A percentile compares a stretch with the other conserved stretches of the same genome.
Evolutionary conservation across 148 eudicot genomes (phyloP).

Genomic region (Vaccinium vitisidaea): DNA sequence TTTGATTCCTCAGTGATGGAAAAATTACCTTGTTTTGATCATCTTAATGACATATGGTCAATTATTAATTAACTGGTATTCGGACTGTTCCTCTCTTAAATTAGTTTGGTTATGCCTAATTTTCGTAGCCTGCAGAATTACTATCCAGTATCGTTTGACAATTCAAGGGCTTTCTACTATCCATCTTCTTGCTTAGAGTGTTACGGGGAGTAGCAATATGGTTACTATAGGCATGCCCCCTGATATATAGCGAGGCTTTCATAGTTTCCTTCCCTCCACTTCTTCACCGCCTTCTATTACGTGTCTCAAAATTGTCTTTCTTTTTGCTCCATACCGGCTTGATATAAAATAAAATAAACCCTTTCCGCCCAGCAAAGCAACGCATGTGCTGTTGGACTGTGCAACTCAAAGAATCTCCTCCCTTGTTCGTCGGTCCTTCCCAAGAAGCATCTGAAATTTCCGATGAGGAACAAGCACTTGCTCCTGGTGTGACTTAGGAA

Average conservation of each 20-base stretch:
- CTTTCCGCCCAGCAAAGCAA: not conserved
- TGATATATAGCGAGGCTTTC: not conserved
- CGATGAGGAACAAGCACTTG: not conserved
- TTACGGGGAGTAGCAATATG: not conserved
- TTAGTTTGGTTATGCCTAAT: constrained; percentile 4
- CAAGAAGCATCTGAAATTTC: not conserved
- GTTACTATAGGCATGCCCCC: not conserved
- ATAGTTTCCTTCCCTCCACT: not conserved
- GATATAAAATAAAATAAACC: not conserved
- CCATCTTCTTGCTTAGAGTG: not conserved
- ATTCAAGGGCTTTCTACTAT: not conserved
- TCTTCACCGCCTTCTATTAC: not conserved
- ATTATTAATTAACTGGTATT: not conserved
- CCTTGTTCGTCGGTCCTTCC: not conserved
- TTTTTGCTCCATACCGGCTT: not conserved
- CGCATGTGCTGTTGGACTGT: not conserved
- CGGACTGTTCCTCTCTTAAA: constrained; percentile 3
- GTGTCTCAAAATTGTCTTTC: not conserved
- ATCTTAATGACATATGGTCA: not conserved
- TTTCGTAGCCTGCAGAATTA: not conserved
- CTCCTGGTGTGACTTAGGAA: not conserved
- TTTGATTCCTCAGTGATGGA: not conserved
- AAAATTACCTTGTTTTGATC: not conserved
- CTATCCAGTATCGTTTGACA: not conserved
- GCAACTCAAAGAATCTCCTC: not conserved